These are phyloP conservation scores for Colletotrichum neosansevieriae DNA, from an alignment of 2,329 filamentous ascomycete genomes.

Conservation along the genomic window DNA sequence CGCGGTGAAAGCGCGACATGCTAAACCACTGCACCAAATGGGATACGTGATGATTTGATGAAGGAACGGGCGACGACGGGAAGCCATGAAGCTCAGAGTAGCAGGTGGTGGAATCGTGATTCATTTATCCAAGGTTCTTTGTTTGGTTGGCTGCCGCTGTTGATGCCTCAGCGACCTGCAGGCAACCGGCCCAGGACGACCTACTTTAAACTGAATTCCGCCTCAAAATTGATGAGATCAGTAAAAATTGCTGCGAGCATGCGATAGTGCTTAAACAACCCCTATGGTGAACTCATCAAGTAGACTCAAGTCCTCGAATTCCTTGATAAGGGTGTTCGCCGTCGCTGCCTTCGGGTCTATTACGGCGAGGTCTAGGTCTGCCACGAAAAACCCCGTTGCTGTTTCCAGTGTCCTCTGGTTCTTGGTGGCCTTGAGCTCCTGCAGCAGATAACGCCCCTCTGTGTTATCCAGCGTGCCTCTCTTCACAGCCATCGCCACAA, in stretches of 20 bases:
- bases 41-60: background rate
- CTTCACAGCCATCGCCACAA: constrained; percentile 52
- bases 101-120: background rate
- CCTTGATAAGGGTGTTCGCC: constrained; percentile 49
- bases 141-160: background rate
- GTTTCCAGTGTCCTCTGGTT: constrained; percentile 45
- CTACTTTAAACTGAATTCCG: background rate
- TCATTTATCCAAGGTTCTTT: background rate
- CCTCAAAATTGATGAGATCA: too few relatives aligned
- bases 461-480: constrained; percentile 47
- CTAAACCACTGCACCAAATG: constrained; percentile 18
- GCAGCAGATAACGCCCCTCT: constrained; percentile 48
- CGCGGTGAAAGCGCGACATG: constrained; percentile 18
- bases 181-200: background rate
- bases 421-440: constrained; percentile 45
- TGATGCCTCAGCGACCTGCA: background rate
- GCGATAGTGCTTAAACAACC: background rate
- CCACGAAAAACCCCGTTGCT: constrained; percentile 50
- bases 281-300: constrained; percentile 35
- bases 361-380: constrained; percentile 51
- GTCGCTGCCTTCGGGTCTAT: constrained; percentile 49
- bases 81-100: background rate
- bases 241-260: too few relatives aligned
- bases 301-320: constrained; percentile 46
- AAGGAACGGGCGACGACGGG: background rate